Evolutionary conservation across 177 flowering plant genomes (phyloP), one percentile per base, ranked within the genome.

Genomic region (Telopea speciosissima): DNA sequence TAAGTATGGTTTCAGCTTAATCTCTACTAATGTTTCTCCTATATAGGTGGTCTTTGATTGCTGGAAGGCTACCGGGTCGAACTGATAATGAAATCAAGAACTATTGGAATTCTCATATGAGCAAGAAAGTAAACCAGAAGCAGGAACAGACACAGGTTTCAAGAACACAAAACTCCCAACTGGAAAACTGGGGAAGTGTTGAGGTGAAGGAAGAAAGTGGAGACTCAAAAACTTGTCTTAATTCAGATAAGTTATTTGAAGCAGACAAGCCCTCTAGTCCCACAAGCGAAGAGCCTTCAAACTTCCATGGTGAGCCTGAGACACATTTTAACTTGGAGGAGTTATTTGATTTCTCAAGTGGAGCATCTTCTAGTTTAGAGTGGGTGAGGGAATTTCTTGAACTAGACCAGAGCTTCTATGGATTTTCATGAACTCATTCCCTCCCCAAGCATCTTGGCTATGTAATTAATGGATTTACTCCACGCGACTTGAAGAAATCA

Each of bases 41-140:
- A 36, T 36, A 36, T 36, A 85, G 87, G 72, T 87, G 88, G 90
- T 73, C 88, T 9, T 72, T 87, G 75, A 87, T 85, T 26, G 90
- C 90, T 1, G 86, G 88, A 61, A 83, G 87, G 66, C 72, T 87
- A 69, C 90, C 90, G 0, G 88, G 88, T 31, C 68, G 87, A 76
- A 86, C 87, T 13, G 84, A 86, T 42, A 83, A 85, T 42, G 87
- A 83, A 31, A 85, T 84, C 1, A 87, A 87, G 76, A 87, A 87
- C 67, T 85, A 86, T 73, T 85, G 90, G 88, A 85, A 85, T 78
- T 85, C 88, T 77, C 86, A 85, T 82, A 82, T 83, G 86, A 80
- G 90, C 83, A 86, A 83, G 70, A 86, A 82, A 73, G 65, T 77
- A 68, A 79, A 76, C 9, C 78, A 80, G 3, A 67, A 72, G 19